Base-by-base conservation (phyloP, 805 yeast species). In the Gaillardinia entomophila region DNA sequence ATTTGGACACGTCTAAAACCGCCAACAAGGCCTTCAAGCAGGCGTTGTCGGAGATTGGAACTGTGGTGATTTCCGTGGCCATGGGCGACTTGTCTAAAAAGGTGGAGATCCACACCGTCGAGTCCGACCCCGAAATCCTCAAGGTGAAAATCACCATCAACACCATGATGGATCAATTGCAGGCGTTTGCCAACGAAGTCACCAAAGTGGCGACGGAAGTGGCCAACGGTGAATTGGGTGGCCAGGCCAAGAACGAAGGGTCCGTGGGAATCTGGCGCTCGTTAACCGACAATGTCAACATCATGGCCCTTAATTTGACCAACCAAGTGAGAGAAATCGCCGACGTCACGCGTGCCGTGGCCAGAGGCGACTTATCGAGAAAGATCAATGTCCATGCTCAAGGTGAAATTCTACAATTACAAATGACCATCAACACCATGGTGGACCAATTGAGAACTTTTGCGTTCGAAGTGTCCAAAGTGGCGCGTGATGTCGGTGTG, bases 351-450 rank as follows among this genome's bases (percentile, higher is more conserved):
- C 68, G 89, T 14, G 94, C 94, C 1, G 95, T 85, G 8, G 95
- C 95, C 4, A 71, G 77, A 38, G 95, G 95, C 48, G 95, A 85
- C 55, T 63, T 85, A 43, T 79, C 88, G 0, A 66, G 88, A 31
- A 84, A 85, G 50, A 85, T 86, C 51, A 83, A 83, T 53, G 95
- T 86, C 11, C 90, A 85, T 56, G 95, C 95, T 6, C 95, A 86
- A 55, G 95, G 95, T 30, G 95, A 85, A 60, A 86, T 85, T 41
- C 65, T 83, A 36, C 90, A 82, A 46, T 69, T 86, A 40, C 95
- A 85, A 54, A 82, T 82, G 64, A 86, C 94, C 6, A 85, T 85
- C 48, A 86, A 86, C 52, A 77, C 88, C 37, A 86, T 84, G 92
- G 92, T 84, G 58, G 90, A 82, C 52, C 92, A 84, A 53, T 71